phyloP scores from a whole-genome alignment of 2,329 filamentous ascomycete species.

The Paracamarosporium sp. region DNA sequence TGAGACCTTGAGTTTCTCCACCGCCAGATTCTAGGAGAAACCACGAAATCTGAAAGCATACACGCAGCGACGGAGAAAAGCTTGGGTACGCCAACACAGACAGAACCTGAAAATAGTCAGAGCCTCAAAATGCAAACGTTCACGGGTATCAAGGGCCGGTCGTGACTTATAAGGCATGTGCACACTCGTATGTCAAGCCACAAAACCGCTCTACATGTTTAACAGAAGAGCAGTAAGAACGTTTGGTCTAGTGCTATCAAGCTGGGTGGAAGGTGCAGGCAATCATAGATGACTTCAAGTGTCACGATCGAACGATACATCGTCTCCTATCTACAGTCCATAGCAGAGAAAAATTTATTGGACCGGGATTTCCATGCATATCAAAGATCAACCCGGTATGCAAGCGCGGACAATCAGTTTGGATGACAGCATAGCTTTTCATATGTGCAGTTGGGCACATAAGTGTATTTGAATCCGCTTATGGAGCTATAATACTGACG shows the following conservation, averaged over 20 bases:
- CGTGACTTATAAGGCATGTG: background rate
- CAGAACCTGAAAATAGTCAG: too few species aligned
- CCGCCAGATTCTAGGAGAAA: too few species aligned
- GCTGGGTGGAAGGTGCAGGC: background rate
- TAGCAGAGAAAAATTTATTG: background rate
- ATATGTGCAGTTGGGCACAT: background rate
- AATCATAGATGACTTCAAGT: background rate
- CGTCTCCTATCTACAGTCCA: too few species aligned
- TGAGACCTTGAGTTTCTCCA: too few species aligned
- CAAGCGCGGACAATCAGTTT: background rate
- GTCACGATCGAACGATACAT: too few species aligned
- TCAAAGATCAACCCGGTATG: background rate
- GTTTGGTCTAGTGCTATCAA: background rate
- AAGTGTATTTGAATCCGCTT: background rate
- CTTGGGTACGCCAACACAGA: too few species aligned
- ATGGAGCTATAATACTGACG: background rate
- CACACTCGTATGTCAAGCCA: background rate
- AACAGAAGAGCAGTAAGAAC: background rate
- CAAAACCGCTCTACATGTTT: background rate
- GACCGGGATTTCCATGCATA: background rate
- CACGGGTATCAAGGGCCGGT: too few species aligned
- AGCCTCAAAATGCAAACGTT: too few species aligned
- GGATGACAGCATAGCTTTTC: background rate
- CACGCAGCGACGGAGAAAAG: too few species aligned
- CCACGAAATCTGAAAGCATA: too few species aligned